Conservation (phyloP, 345 rosid species). For the Bruguiera sexangula region DNA sequence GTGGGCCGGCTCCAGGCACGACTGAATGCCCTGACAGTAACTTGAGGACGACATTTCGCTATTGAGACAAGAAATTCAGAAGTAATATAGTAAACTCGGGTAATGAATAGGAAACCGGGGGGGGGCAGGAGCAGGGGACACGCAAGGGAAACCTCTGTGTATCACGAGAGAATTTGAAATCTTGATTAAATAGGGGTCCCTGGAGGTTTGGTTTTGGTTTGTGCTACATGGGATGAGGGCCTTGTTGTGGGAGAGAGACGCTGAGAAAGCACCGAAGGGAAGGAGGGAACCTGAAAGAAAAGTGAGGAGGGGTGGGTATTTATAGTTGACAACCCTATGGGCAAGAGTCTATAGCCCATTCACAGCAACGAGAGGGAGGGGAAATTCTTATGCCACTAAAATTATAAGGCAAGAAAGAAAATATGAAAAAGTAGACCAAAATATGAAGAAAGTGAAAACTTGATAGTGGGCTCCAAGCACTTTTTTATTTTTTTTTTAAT, state of each 20-base stretch:
- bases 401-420: not conserved
- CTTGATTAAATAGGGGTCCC: not conserved
- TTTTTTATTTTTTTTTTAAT: not conserved
- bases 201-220: not conserved
- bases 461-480: not conserved
- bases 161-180: not conserved
- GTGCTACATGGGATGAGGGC: not conserved
- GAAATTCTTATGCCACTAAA: not conserved
- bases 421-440: too few relatives aligned
- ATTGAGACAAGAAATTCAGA: not conserved
- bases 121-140: conserved; percentile 15
- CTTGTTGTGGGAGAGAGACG: not conserved
- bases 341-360: not conserved
- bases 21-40: conserved; percentile 45
- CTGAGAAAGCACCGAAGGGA: not conserved
- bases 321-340: conserved; percentile 23
- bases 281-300: conserved; percentile 22
- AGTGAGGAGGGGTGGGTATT: conserved; percentile 32
- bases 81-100: not conserved
- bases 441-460: not conserved
- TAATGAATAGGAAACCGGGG: conserved; percentile 16
- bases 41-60: conserved; percentile 42
- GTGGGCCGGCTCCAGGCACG: conserved; percentile 42
- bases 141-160: conserved; percentile 17
- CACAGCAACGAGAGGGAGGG: not conserved